Evolutionary conservation across 2,329 filamentous ascomycete species (phyloP).

Genomic region (Verruconis gallopava): DNA sequence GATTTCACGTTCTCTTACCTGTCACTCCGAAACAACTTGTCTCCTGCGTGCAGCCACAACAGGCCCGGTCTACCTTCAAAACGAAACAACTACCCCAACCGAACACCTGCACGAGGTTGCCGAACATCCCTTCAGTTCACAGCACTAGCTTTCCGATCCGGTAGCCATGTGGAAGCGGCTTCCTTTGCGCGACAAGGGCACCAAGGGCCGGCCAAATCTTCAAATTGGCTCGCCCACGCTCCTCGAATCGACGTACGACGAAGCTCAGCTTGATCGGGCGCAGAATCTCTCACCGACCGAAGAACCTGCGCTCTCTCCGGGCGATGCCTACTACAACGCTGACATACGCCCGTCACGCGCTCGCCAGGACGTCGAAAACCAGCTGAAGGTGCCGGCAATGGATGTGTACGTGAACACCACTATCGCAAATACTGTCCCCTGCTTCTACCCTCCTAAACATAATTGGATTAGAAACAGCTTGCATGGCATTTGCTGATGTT

Average conservation of each 20-base stretch:
- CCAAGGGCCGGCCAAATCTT: background rate
- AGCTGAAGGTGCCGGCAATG: conserved; percentile 1
- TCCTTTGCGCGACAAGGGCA: conserved; percentile 1
- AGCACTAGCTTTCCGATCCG: background rate
- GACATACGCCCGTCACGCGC: background rate
- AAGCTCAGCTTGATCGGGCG: conserved; percentile 4
- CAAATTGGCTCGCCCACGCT: conserved; percentile 1
- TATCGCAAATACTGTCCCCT: too few relatives aligned
- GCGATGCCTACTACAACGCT: conserved; percentile 6
- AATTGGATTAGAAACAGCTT: too few relatives aligned
- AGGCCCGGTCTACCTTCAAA: too few relatives aligned
- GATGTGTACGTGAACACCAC: conserved; percentile 7
- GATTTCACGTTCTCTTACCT: too few relatives aligned
- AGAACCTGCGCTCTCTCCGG: background rate
- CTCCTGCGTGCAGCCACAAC: too few relatives aligned
- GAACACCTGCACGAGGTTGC: too few relatives aligned
- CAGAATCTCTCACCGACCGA: conserved; percentile 1
- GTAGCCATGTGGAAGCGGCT: conserved; percentile 6
- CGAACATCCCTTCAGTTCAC: background rate
- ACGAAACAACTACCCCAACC: too few relatives aligned
- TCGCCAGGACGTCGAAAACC: background rate
- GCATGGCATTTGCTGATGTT: background rate
- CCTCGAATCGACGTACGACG: conserved; percentile 3
- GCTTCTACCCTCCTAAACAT: too few relatives aligned
- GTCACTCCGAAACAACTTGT: too few relatives aligned